phyloP scores from a whole-genome alignment of 306 rosid genomes.

The Notholithocarpus densiflorus region DNA sequence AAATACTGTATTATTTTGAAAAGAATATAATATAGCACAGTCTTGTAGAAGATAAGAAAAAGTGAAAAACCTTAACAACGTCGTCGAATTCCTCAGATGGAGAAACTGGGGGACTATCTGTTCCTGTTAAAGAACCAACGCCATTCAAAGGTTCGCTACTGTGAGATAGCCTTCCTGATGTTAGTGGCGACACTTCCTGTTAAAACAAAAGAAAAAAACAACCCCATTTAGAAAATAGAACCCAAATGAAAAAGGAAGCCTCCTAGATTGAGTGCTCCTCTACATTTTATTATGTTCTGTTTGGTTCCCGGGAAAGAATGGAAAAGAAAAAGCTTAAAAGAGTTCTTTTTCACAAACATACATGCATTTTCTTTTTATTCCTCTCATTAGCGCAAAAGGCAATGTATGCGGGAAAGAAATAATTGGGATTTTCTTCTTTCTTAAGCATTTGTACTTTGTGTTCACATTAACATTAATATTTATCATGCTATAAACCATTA shows the following conservation, averaged over 20 bases:
- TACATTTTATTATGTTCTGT: background rate
- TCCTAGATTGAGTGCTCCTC: background rate
- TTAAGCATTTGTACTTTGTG: no score
- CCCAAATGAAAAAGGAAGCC: background rate
- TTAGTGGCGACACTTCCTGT: constrained; percentile 91
- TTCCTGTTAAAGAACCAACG: constrained; percentile 71
- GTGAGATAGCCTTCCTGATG: constrained; percentile 93
- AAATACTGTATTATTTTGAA: background rate
- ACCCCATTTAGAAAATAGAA: background rate
- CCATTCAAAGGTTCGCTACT: constrained; percentile 87
- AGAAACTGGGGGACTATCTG: constrained; percentile 84
- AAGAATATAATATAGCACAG: background rate
- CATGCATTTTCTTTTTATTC: background rate
- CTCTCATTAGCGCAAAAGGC: background rate
- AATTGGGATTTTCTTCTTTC: no score
- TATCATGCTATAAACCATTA: background rate
- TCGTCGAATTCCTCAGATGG: constrained; percentile 87
- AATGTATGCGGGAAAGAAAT: background rate
- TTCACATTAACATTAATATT: no score
- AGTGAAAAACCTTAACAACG: constrained; percentile 73
- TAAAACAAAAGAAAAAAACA: constrained; percentile 5
- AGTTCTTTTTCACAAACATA: background rate
- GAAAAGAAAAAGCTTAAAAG: background rate
- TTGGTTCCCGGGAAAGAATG: constrained; percentile 6
- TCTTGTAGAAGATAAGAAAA: background rate